Conservation (phyloP, 805 yeast species). For the Citeromyces matritensis region DNA sequence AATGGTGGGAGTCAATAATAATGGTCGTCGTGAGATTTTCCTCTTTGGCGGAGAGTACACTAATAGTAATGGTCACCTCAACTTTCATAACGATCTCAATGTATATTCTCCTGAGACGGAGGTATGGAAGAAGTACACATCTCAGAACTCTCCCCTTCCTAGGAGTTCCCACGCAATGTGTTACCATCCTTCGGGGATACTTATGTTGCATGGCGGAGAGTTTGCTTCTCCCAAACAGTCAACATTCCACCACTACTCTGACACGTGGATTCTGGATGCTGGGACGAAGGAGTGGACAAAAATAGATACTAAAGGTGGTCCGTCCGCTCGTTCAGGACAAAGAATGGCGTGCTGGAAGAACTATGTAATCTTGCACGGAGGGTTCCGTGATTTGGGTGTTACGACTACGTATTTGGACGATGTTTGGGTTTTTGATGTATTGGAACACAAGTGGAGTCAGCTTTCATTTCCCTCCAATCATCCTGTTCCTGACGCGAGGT, state of each 20-base stretch:
- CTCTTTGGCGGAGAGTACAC: slow-evolving; percentile 87
- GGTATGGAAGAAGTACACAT: slow-evolving; percentile 64
- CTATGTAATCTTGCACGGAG: slow-evolving; percentile 74
- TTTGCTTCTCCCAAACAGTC: slow-evolving; percentile 93
- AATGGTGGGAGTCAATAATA: slow-evolving; percentile 59
- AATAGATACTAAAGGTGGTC: slow-evolving; percentile 60
- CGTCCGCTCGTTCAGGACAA: slow-evolving; percentile 85
- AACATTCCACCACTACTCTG: slow-evolving; percentile 92
- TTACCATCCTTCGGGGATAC: slow-evolving; percentile 80
- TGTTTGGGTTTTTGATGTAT: slow-evolving; percentile 84
- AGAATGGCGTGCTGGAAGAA: slow-evolving; percentile 88
- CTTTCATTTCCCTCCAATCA: slow-evolving; percentile 76
- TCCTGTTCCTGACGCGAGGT: slow-evolving; percentile 76
- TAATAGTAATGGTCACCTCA: slow-evolving; percentile 10
- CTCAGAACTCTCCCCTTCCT: slow-evolving; percentile 84
- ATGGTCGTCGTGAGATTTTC: slow-evolving; percentile 62
- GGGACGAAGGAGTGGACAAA: slow-evolving; percentile 82
- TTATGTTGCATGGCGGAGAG: slow-evolving; percentile 89
- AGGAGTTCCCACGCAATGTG: slow-evolving; percentile 90
- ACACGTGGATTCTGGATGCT: slow-evolving; percentile 87
- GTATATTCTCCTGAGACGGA: slow-evolving; percentile 64
- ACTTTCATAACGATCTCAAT: slow-evolving; percentile 70
- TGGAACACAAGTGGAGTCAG: slow-evolving; percentile 83
- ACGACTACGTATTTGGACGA: slow-evolving; percentile 76
- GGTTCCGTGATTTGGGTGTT: slow-evolving; percentile 80